Percentiles rank a stretch among this genome's conserved stretches.
Conservation (phyloP, 441 rosid species). For the Gossypium gossypioides region DNA sequence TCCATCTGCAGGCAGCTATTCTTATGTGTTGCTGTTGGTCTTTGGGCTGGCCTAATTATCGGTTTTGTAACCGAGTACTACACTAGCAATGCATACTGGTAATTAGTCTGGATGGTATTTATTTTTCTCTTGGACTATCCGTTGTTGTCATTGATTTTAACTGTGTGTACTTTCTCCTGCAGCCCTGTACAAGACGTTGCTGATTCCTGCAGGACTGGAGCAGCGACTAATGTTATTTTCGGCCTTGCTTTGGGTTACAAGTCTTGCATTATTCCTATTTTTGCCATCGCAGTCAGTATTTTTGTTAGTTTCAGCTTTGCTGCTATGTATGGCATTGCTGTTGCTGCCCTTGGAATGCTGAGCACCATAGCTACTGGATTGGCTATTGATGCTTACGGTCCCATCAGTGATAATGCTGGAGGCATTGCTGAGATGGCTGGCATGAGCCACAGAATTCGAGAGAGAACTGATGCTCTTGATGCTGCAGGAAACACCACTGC, state of each 20-base stretch:
- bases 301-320: conserved; percentile 65
- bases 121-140: neutral
- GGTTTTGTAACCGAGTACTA: conserved; percentile 82
- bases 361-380: conserved; percentile 40
- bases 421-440: conserved; percentile 6
- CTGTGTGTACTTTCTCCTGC: conserved; percentile 6
- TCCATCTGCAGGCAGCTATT: conserved; percentile 58
- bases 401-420: conserved; percentile 5
- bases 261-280: conserved; percentile 56
- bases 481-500: conserved; percentile 4
- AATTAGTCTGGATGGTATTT: neutral
- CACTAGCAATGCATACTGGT: conserved; percentile 94
- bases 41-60: conserved; percentile 90
- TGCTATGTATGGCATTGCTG: conserved; percentile 68
- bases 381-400: neutral
- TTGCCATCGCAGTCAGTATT: conserved; percentile 58
- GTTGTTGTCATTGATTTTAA: neutral
- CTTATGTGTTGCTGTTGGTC: conserved; percentile 81
- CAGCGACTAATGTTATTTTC: neutral
- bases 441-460: conserved; percentile 1
- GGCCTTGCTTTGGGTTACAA: conserved; percentile 56
- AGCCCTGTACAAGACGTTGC: conserved; percentile 6
- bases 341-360: conserved; percentile 66
- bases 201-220: conserved; percentile 1
- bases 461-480: neutral